phyloP scores from a whole-genome alignment of 495 filamentous ascomycete genomes.

The Tetracladium marchalianum region DNA sequence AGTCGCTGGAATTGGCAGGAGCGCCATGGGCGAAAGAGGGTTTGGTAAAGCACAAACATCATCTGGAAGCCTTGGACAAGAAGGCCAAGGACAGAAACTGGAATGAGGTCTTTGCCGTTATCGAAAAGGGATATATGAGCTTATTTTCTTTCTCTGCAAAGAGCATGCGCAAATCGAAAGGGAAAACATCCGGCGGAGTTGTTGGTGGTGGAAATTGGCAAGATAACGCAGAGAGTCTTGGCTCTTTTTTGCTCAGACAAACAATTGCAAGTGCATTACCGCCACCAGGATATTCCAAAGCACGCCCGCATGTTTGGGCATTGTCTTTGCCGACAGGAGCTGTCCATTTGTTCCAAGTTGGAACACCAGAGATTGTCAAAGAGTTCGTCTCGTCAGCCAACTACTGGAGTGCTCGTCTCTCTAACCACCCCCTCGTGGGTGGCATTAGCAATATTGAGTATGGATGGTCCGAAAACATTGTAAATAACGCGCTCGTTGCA shows the following conservation, averaged over 20 bases:
- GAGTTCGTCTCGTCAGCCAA: constrained; percentile 94
- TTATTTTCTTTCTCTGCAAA: constrained; percentile 88
- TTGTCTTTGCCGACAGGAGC: constrained; percentile 87
- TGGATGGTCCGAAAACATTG: constrained; percentile 85
- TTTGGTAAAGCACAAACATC: constrained; percentile 91
- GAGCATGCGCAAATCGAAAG: constrained; percentile 51
- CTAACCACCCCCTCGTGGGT: constrained; percentile 83
- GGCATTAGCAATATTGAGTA: constrained; percentile 97
- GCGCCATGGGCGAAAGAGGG: constrained; percentile 98
- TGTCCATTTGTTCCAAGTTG: constrained; percentile 94
- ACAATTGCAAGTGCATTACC: constrained; percentile 88
- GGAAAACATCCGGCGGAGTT: constrained; percentile 42
- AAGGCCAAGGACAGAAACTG: constrained; percentile 87
- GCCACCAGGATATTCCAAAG: constrained; percentile 84
- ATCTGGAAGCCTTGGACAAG: constrained; percentile 81
- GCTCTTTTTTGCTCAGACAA: constrained; percentile 80
- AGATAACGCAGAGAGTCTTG: constrained; percentile 81
- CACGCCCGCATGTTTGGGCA: constrained; percentile 88
- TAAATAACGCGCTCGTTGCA: constrained; percentile 61
- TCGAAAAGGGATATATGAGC: constrained; percentile 91
- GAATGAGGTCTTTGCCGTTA: constrained; percentile 94
- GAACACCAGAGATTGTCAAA: constrained; percentile 85
- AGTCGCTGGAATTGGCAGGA: constrained; percentile 78
- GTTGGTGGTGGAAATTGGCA: constrained; percentile 97
- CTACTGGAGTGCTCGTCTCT: constrained; percentile 93